These are phyloP conservation scores for Auricularia sp. DNA, from an alignment of 768 basidiomycete genomes.

Conservation along the genomic window DNA sequence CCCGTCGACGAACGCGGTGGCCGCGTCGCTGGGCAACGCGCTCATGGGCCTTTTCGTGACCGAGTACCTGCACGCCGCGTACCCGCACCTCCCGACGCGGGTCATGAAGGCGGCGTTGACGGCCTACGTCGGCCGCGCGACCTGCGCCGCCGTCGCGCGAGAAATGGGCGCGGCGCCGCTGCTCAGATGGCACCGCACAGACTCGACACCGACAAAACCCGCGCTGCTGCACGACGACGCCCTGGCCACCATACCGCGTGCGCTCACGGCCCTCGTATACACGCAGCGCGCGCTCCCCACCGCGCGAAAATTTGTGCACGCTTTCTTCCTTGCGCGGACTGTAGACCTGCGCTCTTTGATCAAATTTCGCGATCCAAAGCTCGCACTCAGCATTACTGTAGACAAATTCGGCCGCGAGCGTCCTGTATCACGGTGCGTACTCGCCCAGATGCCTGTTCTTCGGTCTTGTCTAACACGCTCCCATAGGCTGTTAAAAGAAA, in stretches of 20 bases:
- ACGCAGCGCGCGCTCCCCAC: constrained; percentile 75
- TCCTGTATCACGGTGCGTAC: constrained; percentile 56
- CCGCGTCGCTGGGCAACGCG: constrained; percentile 72
- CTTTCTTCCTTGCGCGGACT: constrained; percentile 78
- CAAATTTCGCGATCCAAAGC: constrained; percentile 77
- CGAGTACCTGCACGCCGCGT: constrained; percentile 70
- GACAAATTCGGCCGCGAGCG: constrained; percentile 55
- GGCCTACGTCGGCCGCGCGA: constrained; percentile 80
- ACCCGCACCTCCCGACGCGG: constrained; percentile 85
- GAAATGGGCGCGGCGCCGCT: constrained; percentile 75
- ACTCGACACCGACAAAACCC: constrained; percentile 35
- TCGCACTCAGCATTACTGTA: constrained; percentile 63
- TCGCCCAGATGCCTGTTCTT: not conserved
- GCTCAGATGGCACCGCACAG: constrained; percentile 70
- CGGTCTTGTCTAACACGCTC: not conserved
- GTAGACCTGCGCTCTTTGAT: constrained; percentile 72
- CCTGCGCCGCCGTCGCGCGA: constrained; percentile 75
- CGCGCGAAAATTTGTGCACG: constrained; percentile 83
- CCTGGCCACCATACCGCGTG: constrained; percentile 75
- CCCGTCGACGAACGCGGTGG: constrained; percentile 62
- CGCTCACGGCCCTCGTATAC: constrained; percentile 82
- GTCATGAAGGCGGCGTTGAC: constrained; percentile 87
- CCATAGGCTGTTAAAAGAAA: constrained; percentile 76
- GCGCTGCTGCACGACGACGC: constrained; percentile 74
- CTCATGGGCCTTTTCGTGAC: constrained; percentile 84